Evolutionary conservation across 129 eudicot genomes (phyloP).

Genomic region (Saposhnikovia divaricata): DNA sequence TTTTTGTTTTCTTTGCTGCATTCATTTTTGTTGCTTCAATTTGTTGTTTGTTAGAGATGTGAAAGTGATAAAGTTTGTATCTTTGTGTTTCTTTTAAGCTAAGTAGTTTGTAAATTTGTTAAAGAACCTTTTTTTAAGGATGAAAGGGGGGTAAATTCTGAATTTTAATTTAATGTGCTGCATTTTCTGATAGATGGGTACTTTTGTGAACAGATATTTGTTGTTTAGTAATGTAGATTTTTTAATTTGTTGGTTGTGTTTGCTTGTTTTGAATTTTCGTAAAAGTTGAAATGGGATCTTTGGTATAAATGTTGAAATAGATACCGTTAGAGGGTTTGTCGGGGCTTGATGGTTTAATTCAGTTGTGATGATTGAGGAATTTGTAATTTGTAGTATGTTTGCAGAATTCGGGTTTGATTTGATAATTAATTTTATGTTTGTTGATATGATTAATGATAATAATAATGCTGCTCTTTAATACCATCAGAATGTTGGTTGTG

Average conservation of each 20-base stretch:
- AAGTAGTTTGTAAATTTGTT: not conserved
- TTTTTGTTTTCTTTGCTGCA: not conserved
- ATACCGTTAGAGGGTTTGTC: not conserved
- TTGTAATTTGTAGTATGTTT: not conserved
- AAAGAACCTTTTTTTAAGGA: not conserved
- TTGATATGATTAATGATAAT: not conserved
- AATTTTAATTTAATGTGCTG: not conserved
- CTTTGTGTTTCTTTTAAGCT: not conserved
- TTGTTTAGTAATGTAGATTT: not conserved
- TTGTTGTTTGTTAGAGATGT: not conserved
- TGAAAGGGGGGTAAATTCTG: not conserved
- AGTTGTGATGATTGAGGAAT: not conserved
- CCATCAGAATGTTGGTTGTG: not conserved
- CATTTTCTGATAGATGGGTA: not conserved
- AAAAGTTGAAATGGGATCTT: not conserved
- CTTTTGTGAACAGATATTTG: not conserved
- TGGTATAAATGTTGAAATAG: not conserved
- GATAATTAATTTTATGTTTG: not conserved
- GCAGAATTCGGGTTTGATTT: not conserved
- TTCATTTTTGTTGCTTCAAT: not conserved
- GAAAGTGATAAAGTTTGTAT: not conserved
- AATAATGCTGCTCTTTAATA: no score
- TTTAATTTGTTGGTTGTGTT: not conserved
- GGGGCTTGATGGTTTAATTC: not conserved
- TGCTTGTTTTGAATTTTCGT: not conserved